Evolutionary conservation across 2,329 filamentous ascomycete species (phyloP).

Genomic region (Aspergillus ochraceus): DNA sequence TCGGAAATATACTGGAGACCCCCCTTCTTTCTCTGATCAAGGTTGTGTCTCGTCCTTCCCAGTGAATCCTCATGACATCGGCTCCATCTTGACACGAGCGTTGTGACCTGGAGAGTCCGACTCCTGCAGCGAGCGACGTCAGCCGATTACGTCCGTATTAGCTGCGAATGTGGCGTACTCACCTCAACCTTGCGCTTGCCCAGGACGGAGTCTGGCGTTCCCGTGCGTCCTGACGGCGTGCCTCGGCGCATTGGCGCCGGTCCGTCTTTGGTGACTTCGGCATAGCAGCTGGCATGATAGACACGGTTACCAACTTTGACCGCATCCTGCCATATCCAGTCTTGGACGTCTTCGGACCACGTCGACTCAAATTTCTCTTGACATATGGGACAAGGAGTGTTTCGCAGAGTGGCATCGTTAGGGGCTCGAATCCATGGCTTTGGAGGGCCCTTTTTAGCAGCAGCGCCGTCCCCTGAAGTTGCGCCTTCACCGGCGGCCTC

Average conservation of each 20-base stretch:
- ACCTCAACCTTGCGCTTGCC: constrained; percentile 76
- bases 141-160: background rate
- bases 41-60: background rate
- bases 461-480: constrained; percentile 39
- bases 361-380: constrained; percentile 92
- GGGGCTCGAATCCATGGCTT: constrained; percentile 80
- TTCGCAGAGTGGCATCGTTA: constrained; percentile 70
- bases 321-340: constrained; percentile 96
- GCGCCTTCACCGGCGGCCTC: constrained; percentile 41
- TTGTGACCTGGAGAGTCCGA: constrained; percentile 37
- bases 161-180: constrained; percentile 12
- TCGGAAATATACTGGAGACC: too few relatives aligned
- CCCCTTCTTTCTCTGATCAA: background rate
- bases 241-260: constrained; percentile 33
- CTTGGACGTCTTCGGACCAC: constrained; percentile 89
- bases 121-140: constrained; percentile 20
- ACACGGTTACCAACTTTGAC: constrained; percentile 74
- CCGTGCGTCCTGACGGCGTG: constrained; percentile 42
- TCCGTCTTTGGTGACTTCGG: constrained; percentile 72
- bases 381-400: constrained; percentile 86
- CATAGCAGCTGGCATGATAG: constrained; percentile 87
- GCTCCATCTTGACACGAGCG: constrained; percentile 43
- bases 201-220: constrained; percentile 64
- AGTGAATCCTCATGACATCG: constrained; percentile 23
- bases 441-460: constrained; percentile 57